Conservation (phyloP, 129 eudicot genomes). For the Silybum marianum region DNA sequence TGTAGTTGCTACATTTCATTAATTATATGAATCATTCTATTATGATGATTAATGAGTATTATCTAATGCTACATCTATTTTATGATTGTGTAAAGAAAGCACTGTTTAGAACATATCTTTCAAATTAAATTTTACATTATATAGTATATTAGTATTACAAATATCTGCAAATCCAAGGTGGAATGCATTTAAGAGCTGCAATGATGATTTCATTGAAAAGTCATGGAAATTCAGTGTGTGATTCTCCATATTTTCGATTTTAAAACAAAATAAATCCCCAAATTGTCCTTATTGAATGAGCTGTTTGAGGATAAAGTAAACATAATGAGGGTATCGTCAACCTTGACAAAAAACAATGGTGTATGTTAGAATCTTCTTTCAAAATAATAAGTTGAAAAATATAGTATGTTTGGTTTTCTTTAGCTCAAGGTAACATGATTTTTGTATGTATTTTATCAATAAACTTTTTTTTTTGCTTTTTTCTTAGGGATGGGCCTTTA, state of each 20-base stretch:
- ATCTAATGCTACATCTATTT: background rate
- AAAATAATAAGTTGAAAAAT: slow-evolving; percentile 1
- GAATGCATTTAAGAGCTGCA: background rate
- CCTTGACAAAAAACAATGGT: background rate
- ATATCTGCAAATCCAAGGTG: background rate
- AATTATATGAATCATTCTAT: background rate
- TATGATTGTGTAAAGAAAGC: background rate
- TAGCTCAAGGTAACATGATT: slow-evolving; percentile 17
- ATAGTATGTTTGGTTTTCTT: background rate
- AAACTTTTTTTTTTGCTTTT: background rate
- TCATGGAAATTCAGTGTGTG: slow-evolving; percentile 2
- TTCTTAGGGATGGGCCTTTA: slow-evolving; percentile 86
- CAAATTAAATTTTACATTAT: background rate
- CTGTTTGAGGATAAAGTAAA: background rate
- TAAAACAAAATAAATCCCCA: background rate
- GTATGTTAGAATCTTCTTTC: background rate
- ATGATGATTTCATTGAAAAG: background rate
- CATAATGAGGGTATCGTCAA: background rate
- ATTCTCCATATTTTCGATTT: background rate
- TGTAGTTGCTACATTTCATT: background rate
- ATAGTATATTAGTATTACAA: background rate
- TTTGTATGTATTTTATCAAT: slow-evolving; percentile 3
- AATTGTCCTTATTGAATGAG: background rate
- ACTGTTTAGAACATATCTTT: background rate
- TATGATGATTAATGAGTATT: background rate